These are phyloP conservation scores for Suillus variegatus DNA, from an alignment of 768 basidiomycete genomes.

Conservation along the genomic window DNA sequence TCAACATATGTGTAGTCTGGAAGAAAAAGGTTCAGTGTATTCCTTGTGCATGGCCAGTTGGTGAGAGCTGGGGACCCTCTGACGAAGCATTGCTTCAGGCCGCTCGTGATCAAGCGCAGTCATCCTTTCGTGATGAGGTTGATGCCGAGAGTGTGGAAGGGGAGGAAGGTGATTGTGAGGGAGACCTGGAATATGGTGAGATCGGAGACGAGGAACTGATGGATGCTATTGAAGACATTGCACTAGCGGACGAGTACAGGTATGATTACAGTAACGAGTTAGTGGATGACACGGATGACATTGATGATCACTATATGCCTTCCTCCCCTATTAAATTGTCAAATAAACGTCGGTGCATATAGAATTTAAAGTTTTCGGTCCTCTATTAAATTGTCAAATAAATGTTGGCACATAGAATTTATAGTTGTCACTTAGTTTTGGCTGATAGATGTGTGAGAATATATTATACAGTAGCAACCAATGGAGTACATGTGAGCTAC, in stretches of 20 bases:
- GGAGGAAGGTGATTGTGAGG: background rate
- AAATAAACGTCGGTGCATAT: background rate
- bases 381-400: background rate
- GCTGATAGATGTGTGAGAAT: too few relatives aligned
- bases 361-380: background rate
- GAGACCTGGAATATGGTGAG: background rate
- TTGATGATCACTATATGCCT: conserved; percentile 1
- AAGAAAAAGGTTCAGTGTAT: conserved; percentile 6
- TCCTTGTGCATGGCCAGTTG: background rate
- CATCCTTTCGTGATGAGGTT: background rate
- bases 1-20: background rate
- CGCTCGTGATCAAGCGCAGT: background rate
- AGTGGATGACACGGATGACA: background rate
- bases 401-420: background rate
- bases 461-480: too few relatives aligned
- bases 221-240: conserved; percentile 13
- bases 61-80: conserved; percentile 10
- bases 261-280: background rate
- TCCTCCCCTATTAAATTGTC: background rate
- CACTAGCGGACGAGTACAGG: conserved; percentile 10
- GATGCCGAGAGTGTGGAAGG: background rate
- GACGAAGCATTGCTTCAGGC: conserved; percentile 1
- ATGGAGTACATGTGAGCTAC: too few relatives aligned
- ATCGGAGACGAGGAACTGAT: conserved; percentile 8
- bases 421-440: background rate